Evolutionary conservation across 768 basidiomycete genomes (phyloP).

Genomic region (Mycena alexandri): DNA sequence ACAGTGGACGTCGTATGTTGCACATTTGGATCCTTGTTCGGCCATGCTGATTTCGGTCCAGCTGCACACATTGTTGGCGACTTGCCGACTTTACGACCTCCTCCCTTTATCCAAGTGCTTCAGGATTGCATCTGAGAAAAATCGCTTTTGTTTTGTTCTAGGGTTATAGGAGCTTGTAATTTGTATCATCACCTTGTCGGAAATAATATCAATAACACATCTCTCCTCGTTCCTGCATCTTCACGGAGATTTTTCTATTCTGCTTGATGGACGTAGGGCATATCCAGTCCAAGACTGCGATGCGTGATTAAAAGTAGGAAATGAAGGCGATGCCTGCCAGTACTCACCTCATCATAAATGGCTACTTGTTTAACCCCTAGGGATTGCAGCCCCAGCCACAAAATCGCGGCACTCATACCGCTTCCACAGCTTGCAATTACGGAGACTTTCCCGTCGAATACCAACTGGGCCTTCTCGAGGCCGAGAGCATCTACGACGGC

Average conservation of each 20-base stretch:
- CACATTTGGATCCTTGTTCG: slow-evolving; percentile 33
- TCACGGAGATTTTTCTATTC: slow-evolving; percentile 67
- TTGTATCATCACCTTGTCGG: slow-evolving; percentile 26
- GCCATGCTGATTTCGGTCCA: slow-evolving; percentile 38
- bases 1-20: slow-evolving; percentile 69
- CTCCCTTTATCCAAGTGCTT: slow-evolving; percentile 79
- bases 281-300: slow-evolving; percentile 97
- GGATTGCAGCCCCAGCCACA: slow-evolving; percentile 92
- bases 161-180: not conserved
- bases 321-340: not conserved
- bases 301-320: slow-evolving; percentile 17
- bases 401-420: slow-evolving; percentile 96
- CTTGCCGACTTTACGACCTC: slow-evolving; percentile 57
- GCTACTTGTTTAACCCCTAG: slow-evolving; percentile 71
- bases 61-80: slow-evolving; percentile 69
- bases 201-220: slow-evolving; percentile 24
- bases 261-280: slow-evolving; percentile 80
- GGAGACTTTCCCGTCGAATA: slow-evolving; percentile 70
- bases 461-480: slow-evolving; percentile 60
- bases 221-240: slow-evolving; percentile 14
- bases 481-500: slow-evolving; percentile 78
- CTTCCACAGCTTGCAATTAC: slow-evolving; percentile 91
- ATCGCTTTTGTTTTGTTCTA: not conserved
- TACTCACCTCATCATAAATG: slow-evolving; percentile 92
- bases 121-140: slow-evolving; percentile 50